Percentiles rank a stretch among this genome's conserved stretches.
These are phyloP conservation scores for Paraurostyla sp. DNA, from an alignment of 73 alveolate genomes.

Conservation along the genomic window DNA sequence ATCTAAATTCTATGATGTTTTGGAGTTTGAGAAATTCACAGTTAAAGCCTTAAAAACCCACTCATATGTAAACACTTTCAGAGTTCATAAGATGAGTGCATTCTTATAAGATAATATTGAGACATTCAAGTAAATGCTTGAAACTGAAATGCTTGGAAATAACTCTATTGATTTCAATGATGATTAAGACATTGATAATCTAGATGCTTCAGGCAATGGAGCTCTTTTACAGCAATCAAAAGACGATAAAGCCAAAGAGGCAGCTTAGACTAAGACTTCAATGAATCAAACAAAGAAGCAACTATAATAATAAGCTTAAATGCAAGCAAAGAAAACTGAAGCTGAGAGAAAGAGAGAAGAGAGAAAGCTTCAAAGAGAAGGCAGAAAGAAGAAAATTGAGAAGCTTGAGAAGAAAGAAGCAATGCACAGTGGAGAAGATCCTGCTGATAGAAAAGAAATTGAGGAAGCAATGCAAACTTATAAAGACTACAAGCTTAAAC, in stretches of 20 bases:
- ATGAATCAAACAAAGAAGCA: conserved; percentile 44
- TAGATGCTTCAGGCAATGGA: conserved; percentile 51
- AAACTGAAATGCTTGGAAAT: conserved; percentile 63
- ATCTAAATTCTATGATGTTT: conserved; percentile 77
- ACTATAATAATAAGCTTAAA: neutral
- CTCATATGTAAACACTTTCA: conserved; percentile 84
- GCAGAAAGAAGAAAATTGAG: conserved; percentile 79
- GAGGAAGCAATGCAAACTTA: conserved; percentile 83
- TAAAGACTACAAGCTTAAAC: conserved; percentile 89
- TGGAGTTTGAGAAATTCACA: conserved; percentile 87
- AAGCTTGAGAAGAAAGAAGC: conserved; percentile 89
- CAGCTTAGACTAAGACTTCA: conserved; percentile 39
- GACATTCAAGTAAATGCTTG: conserved; percentile 78
- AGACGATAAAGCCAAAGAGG: conserved; percentile 37
- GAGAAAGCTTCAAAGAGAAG: conserved; percentile 70
- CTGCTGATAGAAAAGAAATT: conserved; percentile 88
- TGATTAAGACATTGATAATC: conserved; percentile 28
- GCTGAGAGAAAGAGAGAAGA: conserved; percentile 78
- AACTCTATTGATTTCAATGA: conserved; percentile 36
- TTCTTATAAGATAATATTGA: conserved; percentile 76
- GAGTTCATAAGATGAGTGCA: conserved; percentile 88
- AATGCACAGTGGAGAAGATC: conserved; percentile 80
- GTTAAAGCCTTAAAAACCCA: conserved; percentile 83
- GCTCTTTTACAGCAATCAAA: conserved; percentile 8
- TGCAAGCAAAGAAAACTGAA: conserved; percentile 69